Percentiles rank a stretch among this genome's conserved stretches.
Evolutionary conservation across 2,329 filamentous ascomycete species (phyloP).

Genomic region (Fusarium protoensiforme): DNA sequence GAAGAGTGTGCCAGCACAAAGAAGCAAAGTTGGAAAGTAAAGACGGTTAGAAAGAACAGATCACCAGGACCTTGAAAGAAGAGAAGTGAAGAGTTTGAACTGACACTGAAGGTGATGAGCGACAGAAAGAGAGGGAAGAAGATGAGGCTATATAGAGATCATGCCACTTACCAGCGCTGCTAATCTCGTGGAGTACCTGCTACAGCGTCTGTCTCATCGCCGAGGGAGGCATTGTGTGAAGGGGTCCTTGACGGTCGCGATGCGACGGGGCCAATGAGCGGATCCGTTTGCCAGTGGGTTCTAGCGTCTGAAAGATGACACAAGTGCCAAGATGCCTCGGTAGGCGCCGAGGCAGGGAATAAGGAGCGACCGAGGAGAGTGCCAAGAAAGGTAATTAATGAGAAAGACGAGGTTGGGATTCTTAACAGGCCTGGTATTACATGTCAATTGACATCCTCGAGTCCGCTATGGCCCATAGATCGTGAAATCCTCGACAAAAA

Average conservation of each 20-base stretch:
- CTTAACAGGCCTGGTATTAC: not conserved
- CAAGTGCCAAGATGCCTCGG: constrained; percentile 24
- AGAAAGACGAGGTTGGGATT: not conserved
- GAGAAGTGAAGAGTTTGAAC: constrained; percentile 7
- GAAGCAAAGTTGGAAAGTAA: constrained; percentile 5
- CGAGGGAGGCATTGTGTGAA: constrained; percentile 32
- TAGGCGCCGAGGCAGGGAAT: not conserved
- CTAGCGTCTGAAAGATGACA: constrained; percentile 28
- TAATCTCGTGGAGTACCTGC: constrained; percentile 14
- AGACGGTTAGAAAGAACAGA: constrained; percentile 23
- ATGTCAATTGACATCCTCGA: not conserved
- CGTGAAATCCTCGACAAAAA: not conserved
- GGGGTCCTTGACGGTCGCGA: constrained; percentile 6
- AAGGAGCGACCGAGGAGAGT: not conserved
- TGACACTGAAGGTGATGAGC: constrained; percentile 35
- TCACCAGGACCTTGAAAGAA: constrained; percentile 41
- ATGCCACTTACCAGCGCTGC: not conserved
- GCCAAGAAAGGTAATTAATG: no score
- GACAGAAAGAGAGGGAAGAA: not conserved
- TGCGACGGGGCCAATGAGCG: not conserved
- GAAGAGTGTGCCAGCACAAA: constrained; percentile 38
- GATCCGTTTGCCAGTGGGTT: constrained; percentile 12
- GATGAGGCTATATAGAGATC: constrained; percentile 30
- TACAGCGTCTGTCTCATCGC: constrained; percentile 38
- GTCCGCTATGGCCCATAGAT: not conserved